phyloP scores from a whole-genome alignment of 805 yeast genomes.

The Yueomyces sinensis region DNA sequence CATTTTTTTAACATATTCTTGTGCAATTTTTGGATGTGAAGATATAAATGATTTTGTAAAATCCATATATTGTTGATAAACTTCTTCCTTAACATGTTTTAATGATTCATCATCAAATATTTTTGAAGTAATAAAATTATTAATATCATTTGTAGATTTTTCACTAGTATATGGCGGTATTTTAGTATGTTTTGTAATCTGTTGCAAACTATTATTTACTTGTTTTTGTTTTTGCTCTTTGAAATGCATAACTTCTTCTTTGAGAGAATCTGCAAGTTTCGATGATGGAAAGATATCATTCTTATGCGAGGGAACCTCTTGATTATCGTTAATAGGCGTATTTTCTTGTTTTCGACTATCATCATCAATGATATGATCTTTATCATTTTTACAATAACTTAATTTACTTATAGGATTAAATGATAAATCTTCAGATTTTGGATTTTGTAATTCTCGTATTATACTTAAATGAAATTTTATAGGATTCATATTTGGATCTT shows the following conservation, averaged over 20 bases:
- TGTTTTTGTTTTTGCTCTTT: conserved; percentile 19
- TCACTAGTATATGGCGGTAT: neutral
- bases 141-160: neutral
- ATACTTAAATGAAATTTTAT: conserved; percentile 22
- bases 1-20: conserved; percentile 21
- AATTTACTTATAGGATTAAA: conserved; percentile 1
- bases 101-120: neutral
- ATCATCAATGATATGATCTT: conserved; percentile 1
- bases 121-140: neutral
- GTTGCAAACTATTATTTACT: neutral
- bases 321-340: neutral
- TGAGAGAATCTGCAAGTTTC: conserved; percentile 14
- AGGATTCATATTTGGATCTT: conserved; percentile 21
- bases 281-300: neutral
- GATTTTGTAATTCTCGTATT: conserved; percentile 21
- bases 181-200: neutral
- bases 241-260: conserved; percentile 23
- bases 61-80: conserved; percentile 11
- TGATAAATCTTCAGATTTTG: conserved; percentile 6
- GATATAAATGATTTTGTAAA: conserved; percentile 22
- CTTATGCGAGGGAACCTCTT: neutral
- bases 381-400: conserved; percentile 1
- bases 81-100: neutral
- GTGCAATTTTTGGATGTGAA: conserved; percentile 23
- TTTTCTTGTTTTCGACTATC: conserved; percentile 1